Base-by-base conservation (phyloP, 176 grass and related monocot species). In the Oryza meridionalis region DNA sequence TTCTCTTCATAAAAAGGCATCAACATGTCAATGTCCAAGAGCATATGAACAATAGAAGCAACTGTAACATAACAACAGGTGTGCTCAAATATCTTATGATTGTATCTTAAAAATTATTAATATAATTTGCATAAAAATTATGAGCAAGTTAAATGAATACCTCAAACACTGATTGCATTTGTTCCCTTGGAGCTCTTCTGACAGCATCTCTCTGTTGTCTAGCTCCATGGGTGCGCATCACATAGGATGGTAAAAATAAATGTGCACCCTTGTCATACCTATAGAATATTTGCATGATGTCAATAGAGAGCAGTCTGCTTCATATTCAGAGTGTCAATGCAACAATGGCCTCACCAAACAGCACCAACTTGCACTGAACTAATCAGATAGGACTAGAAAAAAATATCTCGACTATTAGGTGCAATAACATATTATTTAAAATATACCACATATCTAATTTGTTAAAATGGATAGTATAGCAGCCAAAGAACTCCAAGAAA, bases 191-290 rank as follows among this genome's bases (percentile, higher is more conserved):
- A 83, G 81, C 74, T 67, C 75, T 92, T 90, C 87, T 98, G 76
- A 98, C 72, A 77, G 91, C 87, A 25, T 94, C 93, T 49, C 88
- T 90, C 70, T 98, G 96, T 47, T 98, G 96, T 50, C 89, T 90
- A 90, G 93, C 89, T 70, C 96, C 96, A 75, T 94, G 93, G 31
- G 67, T 98, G 65, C 96, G 88, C 95, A 98, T 98, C 44, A 98
- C 26, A 71, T 93, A 92, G 47, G 89, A 94, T 81, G 96, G 96
- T 80, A 98, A 90, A 90, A 98, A 94, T 38, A 98, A 85, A 88
- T 98, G 89, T 75, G 89, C 96, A 51, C 96, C 96, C 86, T 84
- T 95, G 77, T 95, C 85, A 85, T 95, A 98, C 73, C 96, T 98
- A 82, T 68, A 80, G 70, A 75, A 79, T 87, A 42, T 42, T 75